Percentiles rank a stretch among this genome's conserved stretches.
Conservation (phyloP, 1,284 basidiomycete genomes). For the Stereum hirsutum region DNA sequence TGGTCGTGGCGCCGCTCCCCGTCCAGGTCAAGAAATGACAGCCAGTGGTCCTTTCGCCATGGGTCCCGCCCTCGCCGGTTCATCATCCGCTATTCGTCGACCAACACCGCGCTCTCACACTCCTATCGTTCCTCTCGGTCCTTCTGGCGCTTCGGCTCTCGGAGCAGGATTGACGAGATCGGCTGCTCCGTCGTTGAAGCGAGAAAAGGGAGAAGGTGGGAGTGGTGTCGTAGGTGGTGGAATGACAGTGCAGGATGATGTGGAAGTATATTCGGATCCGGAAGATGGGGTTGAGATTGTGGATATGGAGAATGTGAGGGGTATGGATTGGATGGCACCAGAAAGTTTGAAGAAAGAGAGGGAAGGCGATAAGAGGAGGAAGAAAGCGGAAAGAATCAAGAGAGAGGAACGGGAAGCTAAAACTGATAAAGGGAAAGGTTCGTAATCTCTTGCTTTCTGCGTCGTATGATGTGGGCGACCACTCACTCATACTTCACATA, state of each 20-base stretch:
- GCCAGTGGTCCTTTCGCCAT: constrained; percentile 81
- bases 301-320: constrained; percentile 76
- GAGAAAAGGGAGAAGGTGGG: constrained; percentile 14
- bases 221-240: constrained; percentile 15
- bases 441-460: constrained; percentile 4
- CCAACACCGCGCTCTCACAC: constrained; percentile 41
- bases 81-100: constrained; percentile 34
- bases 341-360: constrained; percentile 62
- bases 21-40: constrained; percentile 57
- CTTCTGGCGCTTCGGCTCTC: constrained; percentile 26
- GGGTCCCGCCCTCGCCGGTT: constrained; percentile 63
- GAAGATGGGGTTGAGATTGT: constrained; percentile 84
- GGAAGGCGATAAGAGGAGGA: constrained; percentile 31
- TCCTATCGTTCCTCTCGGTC: constrained; percentile 28
- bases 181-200: constrained; percentile 28
- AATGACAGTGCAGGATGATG: constrained; percentile 30
- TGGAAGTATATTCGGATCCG: constrained; percentile 77
- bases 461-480: not conserved
- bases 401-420: constrained; percentile 28
- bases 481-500: constrained; percentile 2
- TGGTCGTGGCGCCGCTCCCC: constrained; percentile 35
- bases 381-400: constrained; percentile 32
- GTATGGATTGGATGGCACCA: constrained; percentile 86
- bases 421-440: constrained; percentile 28
- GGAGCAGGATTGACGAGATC: constrained; percentile 39